Percentiles rank a stretch among this genome's conserved stretches.
These are phyloP conservation scores for Cyphellophora europaea DNA, from an alignment of 2,329 filamentous ascomycete genomes.

Conservation along the genomic window DNA sequence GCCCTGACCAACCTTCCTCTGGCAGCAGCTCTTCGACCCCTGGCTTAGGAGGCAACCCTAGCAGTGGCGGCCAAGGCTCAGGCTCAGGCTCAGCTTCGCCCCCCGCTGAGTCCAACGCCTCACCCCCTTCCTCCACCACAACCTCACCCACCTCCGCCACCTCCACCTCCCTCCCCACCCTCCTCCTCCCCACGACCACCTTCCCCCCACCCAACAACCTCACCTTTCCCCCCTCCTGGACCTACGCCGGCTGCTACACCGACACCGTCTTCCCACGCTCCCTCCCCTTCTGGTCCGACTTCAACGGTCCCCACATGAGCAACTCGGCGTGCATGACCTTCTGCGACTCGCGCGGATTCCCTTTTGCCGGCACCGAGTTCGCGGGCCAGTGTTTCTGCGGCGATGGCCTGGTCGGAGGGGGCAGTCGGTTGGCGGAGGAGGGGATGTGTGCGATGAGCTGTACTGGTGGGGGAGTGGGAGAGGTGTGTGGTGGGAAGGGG, in stretches of 20 bases:
- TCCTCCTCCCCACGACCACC: background rate
- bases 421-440: slow-evolving; percentile 6
- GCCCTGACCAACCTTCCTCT: background rate
- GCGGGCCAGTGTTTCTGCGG: slow-evolving; percentile 42
- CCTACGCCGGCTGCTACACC: slow-evolving; percentile 31
- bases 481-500: slow-evolving; percentile 43
- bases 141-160: background rate
- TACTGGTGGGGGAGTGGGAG: slow-evolving; percentile 31
- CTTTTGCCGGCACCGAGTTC: slow-evolving; percentile 41
- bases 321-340: slow-evolving; percentile 40
- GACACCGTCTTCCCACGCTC: slow-evolving; percentile 28
- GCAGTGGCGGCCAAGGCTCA: background rate
- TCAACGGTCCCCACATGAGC: slow-evolving; percentile 30
- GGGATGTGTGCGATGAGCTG: slow-evolving; percentile 18
- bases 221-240: slow-evolving; percentile 6
- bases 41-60: background rate
- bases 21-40: background rate
- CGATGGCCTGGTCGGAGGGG: slow-evolving; percentile 16
- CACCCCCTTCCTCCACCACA: background rate
- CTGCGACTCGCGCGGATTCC: slow-evolving; percentile 37
- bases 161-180: background rate
- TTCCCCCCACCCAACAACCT: slow-evolving; percentile 1
- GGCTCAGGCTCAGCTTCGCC: background rate
- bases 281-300: slow-evolving; percentile 32
- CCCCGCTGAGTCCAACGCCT: background rate